Evolutionary conservation across 306 rosid species (phyloP), one percentile per base, ranked within the genome.

Genomic region (Dalbergia cochinchinensis): DNA sequence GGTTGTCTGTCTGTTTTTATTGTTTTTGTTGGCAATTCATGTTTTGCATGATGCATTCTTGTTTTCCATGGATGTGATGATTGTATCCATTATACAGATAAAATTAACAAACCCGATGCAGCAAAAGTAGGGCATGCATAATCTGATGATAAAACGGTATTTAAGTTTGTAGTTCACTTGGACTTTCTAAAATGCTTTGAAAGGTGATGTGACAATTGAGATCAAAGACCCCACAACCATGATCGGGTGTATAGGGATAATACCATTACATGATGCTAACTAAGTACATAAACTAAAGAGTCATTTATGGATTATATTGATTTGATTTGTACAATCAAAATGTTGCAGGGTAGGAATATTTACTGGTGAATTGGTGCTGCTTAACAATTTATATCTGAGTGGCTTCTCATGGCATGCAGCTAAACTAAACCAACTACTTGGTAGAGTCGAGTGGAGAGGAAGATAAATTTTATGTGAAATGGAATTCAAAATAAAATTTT

Each of bases 181-280:
- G 41, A 50, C 61, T 48, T 12, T 42, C 47, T 11, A 48, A 48
- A 34, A 41, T 26, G 55, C 48, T 34, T 39, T 53, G 18, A 54
- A 20, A 6, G 14, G 16, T 45, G 16, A 16, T 76, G 4, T 19
- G 65, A 53, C 35, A 15, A 5, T 18, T 37, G 53, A 65, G 65
- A 37, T 64, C 60, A 22, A 51, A 65, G 34, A 15, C 48, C 39
- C 48, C 39, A 1, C 53, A 12, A 73, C 18, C 35, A 73, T 59
- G 68, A 31, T 62, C 44, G 41, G 70, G 71, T 54, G 37, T 58
- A 73, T 57, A 20, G 66, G 78, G 65, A 42, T 57, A 9, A 55
- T 68, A 44, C 26, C 50, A 65, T 65, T 41, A 11, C 19, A 20
- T 45, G 34, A 59, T 59, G 22, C 37, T 59, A 59, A 59, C 13